Percentiles rank a stretch among this genome's conserved stretches.
Evolutionary conservation across 805 yeast species (phyloP).

Genomic region (Candida boidinii): DNA sequence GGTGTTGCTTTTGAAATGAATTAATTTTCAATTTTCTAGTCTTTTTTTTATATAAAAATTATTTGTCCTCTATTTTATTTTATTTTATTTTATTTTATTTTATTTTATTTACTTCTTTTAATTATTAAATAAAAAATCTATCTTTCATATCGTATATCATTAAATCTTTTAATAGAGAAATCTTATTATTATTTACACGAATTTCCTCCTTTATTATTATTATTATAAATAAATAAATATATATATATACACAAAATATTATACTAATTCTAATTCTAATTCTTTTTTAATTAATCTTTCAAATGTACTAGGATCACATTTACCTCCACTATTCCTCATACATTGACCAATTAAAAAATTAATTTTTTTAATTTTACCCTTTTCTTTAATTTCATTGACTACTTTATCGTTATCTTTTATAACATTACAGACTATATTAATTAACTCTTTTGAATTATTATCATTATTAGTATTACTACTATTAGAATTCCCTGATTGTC

Average conservation of each 20-base stretch:
- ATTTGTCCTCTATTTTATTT: slow-evolving; percentile 1
- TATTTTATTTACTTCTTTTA: neutral
- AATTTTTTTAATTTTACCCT: slow-evolving; percentile 55
- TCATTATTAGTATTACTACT: slow-evolving; percentile 25
- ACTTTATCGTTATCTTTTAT: slow-evolving; percentile 37
- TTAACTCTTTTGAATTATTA: slow-evolving; percentile 21
- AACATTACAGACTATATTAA: slow-evolving; percentile 27
- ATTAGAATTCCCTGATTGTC: too few relatives aligned
- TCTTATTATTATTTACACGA: neutral
- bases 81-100: slow-evolving; percentile 1
- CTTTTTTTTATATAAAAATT: neutral
- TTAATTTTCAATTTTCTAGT: too few relatives aligned
- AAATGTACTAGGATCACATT: slow-evolving; percentile 23
- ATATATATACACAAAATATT: too few relatives aligned
- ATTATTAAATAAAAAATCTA: neutral
- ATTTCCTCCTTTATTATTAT: neutral
- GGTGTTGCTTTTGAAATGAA: too few relatives aligned
- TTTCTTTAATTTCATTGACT: slow-evolving; percentile 45
- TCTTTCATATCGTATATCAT: too few relatives aligned
- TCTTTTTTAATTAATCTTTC: slow-evolving; percentile 14
- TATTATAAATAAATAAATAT: neutral
- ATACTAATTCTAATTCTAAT: too few relatives aligned
- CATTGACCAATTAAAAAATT: slow-evolving; percentile 78
- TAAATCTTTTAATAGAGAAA: neutral
- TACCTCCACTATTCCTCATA: slow-evolving; percentile 73